phyloP scores from a whole-genome alignment of 345 rosid species.

The Carallia pectinifolia region DNA sequence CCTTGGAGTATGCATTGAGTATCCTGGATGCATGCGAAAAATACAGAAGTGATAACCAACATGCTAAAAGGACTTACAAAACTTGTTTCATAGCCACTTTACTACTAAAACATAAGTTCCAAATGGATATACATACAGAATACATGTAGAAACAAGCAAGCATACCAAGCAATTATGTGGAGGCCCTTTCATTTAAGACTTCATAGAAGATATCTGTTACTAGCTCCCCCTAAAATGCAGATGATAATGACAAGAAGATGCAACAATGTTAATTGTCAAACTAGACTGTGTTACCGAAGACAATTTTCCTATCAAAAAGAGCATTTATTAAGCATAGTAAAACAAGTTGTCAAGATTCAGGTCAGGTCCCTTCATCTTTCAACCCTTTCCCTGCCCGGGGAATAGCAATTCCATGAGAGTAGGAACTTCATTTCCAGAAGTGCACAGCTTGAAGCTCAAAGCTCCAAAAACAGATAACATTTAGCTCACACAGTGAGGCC shows the following conservation, averaged over 20 bases:
- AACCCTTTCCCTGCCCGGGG: no score
- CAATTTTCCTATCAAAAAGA: no score
- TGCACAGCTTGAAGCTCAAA: not conserved
- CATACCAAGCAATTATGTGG: not conserved
- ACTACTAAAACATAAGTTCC: not conserved
- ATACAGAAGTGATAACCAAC: not conserved
- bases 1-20: constrained; percentile 81
- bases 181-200: not conserved
- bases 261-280: no score
- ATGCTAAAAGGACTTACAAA: not conserved
- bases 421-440: not conserved
- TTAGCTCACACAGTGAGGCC: not conserved
- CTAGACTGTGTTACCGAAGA: no score
- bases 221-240: no score
- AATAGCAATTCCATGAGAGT: not conserved
- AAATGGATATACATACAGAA: not conserved
- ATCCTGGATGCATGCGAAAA: constrained; percentile 47
- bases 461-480: not conserved
- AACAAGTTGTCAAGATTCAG: no score
- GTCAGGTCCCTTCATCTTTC: no score
- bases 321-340: no score
- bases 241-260: no score
- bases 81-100: not conserved
- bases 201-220: no score
- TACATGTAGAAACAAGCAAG: not conserved